A percentile compares a stretch with the other conserved stretches of the same genome.
phyloP scores from a whole-genome alignment of 352 stramenopile genomes.

The Pythium rishiriense region DNA sequence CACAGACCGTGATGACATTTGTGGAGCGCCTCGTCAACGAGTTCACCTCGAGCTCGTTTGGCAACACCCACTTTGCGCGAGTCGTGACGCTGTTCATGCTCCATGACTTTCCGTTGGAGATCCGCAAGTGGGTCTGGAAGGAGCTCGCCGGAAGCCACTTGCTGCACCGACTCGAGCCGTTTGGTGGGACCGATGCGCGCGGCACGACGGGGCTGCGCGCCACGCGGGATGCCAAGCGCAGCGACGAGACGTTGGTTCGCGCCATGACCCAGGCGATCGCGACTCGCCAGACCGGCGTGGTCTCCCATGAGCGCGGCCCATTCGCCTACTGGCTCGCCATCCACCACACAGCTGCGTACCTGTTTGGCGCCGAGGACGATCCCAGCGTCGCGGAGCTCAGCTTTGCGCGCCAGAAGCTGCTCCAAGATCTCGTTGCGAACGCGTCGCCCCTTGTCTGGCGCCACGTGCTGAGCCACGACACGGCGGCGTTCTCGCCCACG shows the following conservation, averaged over 20 bases:
- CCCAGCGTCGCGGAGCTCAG: conserved; percentile 30
- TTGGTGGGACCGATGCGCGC: conserved; percentile 27
- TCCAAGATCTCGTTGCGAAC: conserved; percentile 36
- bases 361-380: conserved; percentile 40
- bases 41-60: conserved; percentile 70
- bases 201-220: conserved; percentile 42
- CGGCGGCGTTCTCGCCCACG: background rate
- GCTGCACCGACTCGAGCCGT: conserved; percentile 49
- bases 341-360: conserved; percentile 55
- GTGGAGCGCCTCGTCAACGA: conserved; percentile 65
- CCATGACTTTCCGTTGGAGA: conserved; percentile 51
- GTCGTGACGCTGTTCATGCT: conserved; percentile 61
- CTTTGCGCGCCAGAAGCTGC: conserved; percentile 48
- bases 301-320: conserved; percentile 30
- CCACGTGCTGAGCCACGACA: conserved; percentile 57
- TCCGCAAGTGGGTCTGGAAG: conserved; percentile 73
- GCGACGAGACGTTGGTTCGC: conserved; percentile 46
- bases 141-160: conserved; percentile 55
- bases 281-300: conserved; percentile 29
- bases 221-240: conserved; percentile 24
- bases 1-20: conserved; percentile 64
- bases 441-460: conserved; percentile 44
- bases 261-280: conserved; percentile 49
- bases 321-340: conserved; percentile 68
- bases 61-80: conserved; percentile 63